Evolutionary conservation across 306 rosid species (phyloP).

Genomic region (Cucurbita ficifolia): DNA sequence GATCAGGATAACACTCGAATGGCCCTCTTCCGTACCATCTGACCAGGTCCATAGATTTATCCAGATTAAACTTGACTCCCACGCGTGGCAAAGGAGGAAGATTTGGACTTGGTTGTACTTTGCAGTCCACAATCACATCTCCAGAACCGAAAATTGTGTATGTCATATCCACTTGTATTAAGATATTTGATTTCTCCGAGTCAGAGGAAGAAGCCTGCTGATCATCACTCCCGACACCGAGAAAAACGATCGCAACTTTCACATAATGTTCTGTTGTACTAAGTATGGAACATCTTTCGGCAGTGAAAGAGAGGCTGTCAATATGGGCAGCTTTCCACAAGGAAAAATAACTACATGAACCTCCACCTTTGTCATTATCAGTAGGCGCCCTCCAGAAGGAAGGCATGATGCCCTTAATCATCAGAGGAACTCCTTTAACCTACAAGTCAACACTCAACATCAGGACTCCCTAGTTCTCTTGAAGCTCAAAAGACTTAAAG

Average conservation of each 20-base stretch:
- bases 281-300: conserved; percentile 46
- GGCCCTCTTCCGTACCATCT: conserved; percentile 95
- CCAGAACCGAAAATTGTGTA: conserved; percentile 66
- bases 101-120: conserved; percentile 41
- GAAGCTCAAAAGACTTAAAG: not conserved
- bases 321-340: conserved; percentile 69
- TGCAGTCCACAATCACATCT: conserved; percentile 54
- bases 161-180: conserved; percentile 36
- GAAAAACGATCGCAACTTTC: conserved; percentile 33
- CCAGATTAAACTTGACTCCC: conserved; percentile 62
- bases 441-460: conserved; percentile 12
- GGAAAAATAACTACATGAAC: conserved; percentile 38
- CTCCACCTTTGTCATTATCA: conserved; percentile 91
- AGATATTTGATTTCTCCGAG: conserved; percentile 16
- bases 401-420: conserved; percentile 61
- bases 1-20: conserved; percentile 82
- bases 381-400: conserved; percentile 91
- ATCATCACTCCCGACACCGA: conserved; percentile 30
- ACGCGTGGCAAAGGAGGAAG: conserved; percentile 96
- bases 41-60: conserved; percentile 45
- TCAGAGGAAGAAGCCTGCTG: conserved; percentile 18
- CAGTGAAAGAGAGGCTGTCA: conserved; percentile 37
- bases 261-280: conserved; percentile 20
- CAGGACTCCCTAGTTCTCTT: conserved; percentile 1
- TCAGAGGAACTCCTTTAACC: conserved; percentile 57